Conservation (phyloP, 139 green algal species). For the Volvox reticuliferus region DNA sequence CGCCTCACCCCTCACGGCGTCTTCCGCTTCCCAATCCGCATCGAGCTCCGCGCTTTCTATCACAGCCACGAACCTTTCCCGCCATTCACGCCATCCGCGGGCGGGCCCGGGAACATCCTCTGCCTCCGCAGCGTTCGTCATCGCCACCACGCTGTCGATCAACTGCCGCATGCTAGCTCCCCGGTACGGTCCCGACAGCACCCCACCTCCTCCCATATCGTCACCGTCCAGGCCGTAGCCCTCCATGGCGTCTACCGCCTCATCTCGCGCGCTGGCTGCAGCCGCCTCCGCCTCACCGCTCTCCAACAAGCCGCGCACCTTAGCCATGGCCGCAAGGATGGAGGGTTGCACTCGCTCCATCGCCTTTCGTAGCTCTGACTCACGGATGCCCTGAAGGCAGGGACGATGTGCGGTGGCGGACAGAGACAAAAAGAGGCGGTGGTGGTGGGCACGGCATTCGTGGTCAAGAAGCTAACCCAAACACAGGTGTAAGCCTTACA, state of each 20-base stretch:
- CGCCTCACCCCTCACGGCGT: background rate
- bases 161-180: constrained; percentile 11
- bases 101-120: constrained; percentile 12
- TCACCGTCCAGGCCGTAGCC: constrained; percentile 25
- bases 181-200: constrained; percentile 20
- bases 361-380: constrained; percentile 61
- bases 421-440: too few relatives aligned
- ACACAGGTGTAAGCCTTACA: too few relatives aligned
- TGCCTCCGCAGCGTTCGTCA: constrained; percentile 14
- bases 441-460: too few relatives aligned
- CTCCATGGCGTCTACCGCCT: constrained; percentile 18
- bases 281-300: constrained; percentile 12
- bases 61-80: constrained; percentile 21
- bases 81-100: constrained; percentile 16
- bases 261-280: background rate
- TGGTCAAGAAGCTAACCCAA: too few relatives aligned
- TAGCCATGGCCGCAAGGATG: constrained; percentile 14
- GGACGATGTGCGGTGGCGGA: too few relatives aligned
- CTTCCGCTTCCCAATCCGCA: constrained; percentile 6
- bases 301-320: background rate
- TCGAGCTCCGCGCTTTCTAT: constrained; percentile 4
- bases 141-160: constrained; percentile 5
- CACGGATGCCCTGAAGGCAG: constrained; percentile 57
- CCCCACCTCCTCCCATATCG: background rate
- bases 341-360: constrained; percentile 55